Percentiles rank a stretch among this genome's conserved stretches.
These are phyloP conservation scores for Mortierella alpina DNA, from an alignment of 192 early-diverging fungal species.

Conservation along the genomic window DNA sequence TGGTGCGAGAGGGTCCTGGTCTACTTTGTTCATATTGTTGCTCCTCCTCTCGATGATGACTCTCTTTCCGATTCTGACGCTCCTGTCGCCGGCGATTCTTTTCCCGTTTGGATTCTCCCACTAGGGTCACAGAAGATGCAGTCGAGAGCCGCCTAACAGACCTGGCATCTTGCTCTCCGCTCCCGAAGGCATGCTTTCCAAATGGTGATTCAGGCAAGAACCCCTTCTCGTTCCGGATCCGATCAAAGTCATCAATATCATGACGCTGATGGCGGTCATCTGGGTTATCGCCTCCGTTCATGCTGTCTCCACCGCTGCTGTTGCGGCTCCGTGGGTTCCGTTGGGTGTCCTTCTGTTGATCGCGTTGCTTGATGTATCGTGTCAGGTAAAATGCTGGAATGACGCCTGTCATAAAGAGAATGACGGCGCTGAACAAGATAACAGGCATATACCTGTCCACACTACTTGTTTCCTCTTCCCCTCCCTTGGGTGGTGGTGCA, in stretches of 20 bases:
- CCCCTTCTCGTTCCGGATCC: background rate
- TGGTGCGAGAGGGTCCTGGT: too few relatives aligned
- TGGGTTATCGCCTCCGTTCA: background rate
- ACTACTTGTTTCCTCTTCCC: background rate
- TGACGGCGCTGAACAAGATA: slow-evolving; percentile 42
- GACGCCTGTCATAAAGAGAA: slow-evolving; percentile 32
- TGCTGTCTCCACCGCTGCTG: background rate
- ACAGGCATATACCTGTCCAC: slow-evolving; percentile 14
- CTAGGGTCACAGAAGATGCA: slow-evolving; percentile 27
- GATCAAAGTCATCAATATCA: background rate
- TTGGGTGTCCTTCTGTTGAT: background rate
- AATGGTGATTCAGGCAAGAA: background rate
- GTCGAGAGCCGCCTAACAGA: background rate
- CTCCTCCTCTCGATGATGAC: background rate
- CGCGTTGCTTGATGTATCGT: slow-evolving; percentile 4
- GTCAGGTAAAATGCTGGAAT: slow-evolving; percentile 38
- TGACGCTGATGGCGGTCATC: background rate
- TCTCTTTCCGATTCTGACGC: background rate
- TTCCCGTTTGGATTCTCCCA: slow-evolving; percentile 1
- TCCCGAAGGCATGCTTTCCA: background rate
- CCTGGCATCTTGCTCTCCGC: background rate
- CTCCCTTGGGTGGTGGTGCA: background rate
- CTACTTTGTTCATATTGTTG: too few relatives aligned
- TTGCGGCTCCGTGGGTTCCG: background rate
- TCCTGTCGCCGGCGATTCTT: background rate